Conservation (phyloP, 2,329 filamentous ascomycete species). For the Venturia nashicola region DNA sequence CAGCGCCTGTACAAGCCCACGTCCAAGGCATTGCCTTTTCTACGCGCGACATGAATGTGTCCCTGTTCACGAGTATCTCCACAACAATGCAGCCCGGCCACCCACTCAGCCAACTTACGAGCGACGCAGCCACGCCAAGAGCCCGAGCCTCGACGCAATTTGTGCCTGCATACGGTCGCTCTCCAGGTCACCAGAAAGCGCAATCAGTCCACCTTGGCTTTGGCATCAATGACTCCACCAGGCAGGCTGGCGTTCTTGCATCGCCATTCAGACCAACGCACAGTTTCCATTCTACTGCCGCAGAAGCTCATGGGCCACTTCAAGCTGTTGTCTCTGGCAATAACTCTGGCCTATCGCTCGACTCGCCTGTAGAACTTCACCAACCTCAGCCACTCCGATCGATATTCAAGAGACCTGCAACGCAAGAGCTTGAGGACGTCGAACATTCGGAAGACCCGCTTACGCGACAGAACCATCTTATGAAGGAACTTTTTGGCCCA, state of each 20-base stretch:
- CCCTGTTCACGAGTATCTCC: slow-evolving; percentile 38
- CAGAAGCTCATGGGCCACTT: slow-evolving; percentile 16
- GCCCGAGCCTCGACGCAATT: slow-evolving; percentile 28
- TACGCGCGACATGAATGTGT: slow-evolving; percentile 38
- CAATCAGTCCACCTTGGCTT: slow-evolving; percentile 36
- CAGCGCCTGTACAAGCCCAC: not conserved
- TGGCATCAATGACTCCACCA: slow-evolving; percentile 21
- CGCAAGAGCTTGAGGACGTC: slow-evolving; percentile 41
- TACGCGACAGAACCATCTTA: slow-evolving; percentile 19
- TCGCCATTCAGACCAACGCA: slow-evolving; percentile 29
- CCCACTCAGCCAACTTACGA: slow-evolving; percentile 33
- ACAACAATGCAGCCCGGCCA: slow-evolving; percentile 38
- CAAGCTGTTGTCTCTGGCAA: not conserved
- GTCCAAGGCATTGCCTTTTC: slow-evolving; percentile 22
- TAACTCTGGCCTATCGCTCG: slow-evolving; percentile 20
- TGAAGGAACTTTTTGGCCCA: slow-evolving; percentile 31
- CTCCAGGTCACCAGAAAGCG: slow-evolving; percentile 39
- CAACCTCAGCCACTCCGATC: slow-evolving; percentile 37
- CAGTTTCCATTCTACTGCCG: slow-evolving; percentile 21
- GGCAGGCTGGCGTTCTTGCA: slow-evolving; percentile 19
- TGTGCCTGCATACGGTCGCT: slow-evolving; percentile 22
- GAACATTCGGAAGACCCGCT: slow-evolving; percentile 32
- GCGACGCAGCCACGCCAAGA: slow-evolving; percentile 18
- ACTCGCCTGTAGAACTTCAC: slow-evolving; percentile 44
- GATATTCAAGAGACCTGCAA: slow-evolving; percentile 45